A percentile compares a stretch with the other conserved stretches of the same genome.
These are phyloP conservation scores for Glycine soja DNA, from an alignment of 306 rosid species.

Conservation along the genomic window DNA sequence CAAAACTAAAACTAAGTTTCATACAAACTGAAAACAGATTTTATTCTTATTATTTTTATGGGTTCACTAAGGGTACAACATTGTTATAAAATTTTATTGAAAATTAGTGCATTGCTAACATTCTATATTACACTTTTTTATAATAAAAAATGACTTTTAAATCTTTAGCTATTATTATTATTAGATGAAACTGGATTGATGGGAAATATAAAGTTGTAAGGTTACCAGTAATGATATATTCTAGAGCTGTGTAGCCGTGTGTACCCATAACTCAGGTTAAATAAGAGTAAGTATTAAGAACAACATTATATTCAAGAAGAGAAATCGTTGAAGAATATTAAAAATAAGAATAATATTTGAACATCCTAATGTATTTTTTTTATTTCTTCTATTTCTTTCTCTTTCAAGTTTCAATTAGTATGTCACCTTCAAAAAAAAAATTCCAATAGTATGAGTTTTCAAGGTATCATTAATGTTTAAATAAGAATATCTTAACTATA, in stretches of 20 bases:
- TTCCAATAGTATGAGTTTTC: not conserved
- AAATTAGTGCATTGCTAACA: no score
- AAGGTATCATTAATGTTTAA: not conserved
- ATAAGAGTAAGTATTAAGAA: not conserved
- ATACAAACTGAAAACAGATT: no score
- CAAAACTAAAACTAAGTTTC: no score
- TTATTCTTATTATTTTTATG: no score
- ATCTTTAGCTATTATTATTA: not conserved
- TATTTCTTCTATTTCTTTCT: not conserved
- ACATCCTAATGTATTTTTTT: not conserved
- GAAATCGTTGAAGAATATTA: no score
- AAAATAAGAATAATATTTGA: not conserved
- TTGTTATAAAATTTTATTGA: no score
- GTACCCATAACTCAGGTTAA: conserved; percentile 95
- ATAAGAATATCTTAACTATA: not conserved
- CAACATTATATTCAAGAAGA: not conserved
- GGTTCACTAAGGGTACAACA: no score
- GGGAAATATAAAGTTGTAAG: no score
- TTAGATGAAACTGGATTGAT: no score
- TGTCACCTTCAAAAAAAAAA: no score
- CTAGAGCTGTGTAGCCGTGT: conserved; percentile 93
- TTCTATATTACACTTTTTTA: no score
- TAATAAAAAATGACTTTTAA: no score
- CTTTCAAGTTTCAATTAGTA: not conserved
- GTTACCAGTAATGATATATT: conserved; percentile 90